phyloP scores from a whole-genome alignment of 1,139 yeast genomes.

The Taphrina sp. region DNA sequence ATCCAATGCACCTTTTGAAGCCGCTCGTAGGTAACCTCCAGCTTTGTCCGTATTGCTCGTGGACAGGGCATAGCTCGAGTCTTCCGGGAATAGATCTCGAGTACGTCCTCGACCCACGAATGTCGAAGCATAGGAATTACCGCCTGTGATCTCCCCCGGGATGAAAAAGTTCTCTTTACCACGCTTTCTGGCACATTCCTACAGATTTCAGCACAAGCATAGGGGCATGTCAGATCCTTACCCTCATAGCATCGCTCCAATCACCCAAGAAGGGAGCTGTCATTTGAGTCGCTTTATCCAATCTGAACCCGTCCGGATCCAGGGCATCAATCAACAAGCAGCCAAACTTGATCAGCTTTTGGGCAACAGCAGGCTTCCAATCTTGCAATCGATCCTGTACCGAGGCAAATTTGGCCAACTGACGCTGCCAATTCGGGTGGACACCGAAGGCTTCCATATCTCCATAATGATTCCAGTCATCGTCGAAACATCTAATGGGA shows the following conservation, averaged over 20 bases:
- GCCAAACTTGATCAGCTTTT: conserved; percentile 22
- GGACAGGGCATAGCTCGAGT: conserved; percentile 9
- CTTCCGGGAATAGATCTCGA: conserved; percentile 25
- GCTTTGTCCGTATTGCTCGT: neutral
- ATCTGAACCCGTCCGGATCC: conserved; percentile 32
- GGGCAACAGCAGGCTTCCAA: conserved; percentile 32
- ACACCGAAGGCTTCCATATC: conserved; percentile 34
- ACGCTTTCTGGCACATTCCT: conserved; percentile 25
- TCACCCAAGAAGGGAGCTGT: conserved; percentile 33
- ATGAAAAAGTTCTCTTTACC: conserved; percentile 32
- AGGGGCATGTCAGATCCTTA: too few species aligned
- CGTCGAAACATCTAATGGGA: conserved; percentile 22
- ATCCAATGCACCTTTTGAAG: conserved; percentile 23
- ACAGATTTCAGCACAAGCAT: too few species aligned
- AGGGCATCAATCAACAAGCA: conserved; percentile 30
- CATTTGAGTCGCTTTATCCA: conserved; percentile 35
- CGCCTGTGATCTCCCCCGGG: conserved; percentile 34
- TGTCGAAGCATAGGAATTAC: conserved; percentile 31
- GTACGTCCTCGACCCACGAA: conserved; percentile 34
- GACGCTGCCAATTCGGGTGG: conserved; percentile 34
- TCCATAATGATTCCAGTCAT: conserved; percentile 33
- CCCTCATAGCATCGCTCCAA: conserved; percentile 31
- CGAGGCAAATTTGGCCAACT: conserved; percentile 33
- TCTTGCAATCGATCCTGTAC: conserved; percentile 34
- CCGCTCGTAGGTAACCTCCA: conserved; percentile 13